These are phyloP conservation scores for Xylaria arbuscula DNA, from an alignment of 2,329 filamentous ascomycete species.

Conservation along the genomic window DNA sequence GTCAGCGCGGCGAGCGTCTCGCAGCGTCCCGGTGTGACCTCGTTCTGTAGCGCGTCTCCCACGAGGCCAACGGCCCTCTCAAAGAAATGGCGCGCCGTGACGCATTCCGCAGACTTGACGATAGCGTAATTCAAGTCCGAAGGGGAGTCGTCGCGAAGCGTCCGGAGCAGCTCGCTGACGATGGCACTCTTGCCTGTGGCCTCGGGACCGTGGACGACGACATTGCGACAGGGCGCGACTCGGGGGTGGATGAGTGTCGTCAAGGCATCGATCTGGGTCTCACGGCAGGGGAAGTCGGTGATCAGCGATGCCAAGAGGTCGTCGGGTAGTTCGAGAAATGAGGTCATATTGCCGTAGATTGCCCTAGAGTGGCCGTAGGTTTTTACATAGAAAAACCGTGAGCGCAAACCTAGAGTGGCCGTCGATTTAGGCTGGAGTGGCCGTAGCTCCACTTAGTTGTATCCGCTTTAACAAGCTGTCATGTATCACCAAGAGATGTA, in stretches of 20 bases:
- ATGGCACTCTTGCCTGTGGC: constrained; percentile 88
- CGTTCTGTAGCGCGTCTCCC: constrained; percentile 62
- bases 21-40: constrained; percentile 68
- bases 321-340: constrained; percentile 63
- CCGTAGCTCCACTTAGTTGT: too few species aligned
- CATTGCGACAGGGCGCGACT: constrained; percentile 75
- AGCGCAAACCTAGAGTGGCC: too few species aligned
- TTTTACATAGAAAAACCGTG: background rate
- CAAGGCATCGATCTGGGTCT: constrained; percentile 68
- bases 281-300: constrained; percentile 66
- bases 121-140: constrained; percentile 67
- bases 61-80: constrained; percentile 75
- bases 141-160: constrained; percentile 58
- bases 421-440: too few species aligned
- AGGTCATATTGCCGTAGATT: constrained; percentile 34
- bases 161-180: constrained; percentile 69
- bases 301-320: constrained; percentile 61
- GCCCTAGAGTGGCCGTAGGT: background rate
- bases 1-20: constrained; percentile 83
- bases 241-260: constrained; percentile 69
- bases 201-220: constrained; percentile 86
- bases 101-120: constrained; percentile 78
- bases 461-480: too few species aligned
- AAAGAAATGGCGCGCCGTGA: constrained; percentile 80
- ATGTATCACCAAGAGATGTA: too few species aligned